These are phyloP conservation scores for Mesembryanthemum crystallinum DNA, from an alignment of 148 eudicot species.

Conservation along the genomic window DNA sequence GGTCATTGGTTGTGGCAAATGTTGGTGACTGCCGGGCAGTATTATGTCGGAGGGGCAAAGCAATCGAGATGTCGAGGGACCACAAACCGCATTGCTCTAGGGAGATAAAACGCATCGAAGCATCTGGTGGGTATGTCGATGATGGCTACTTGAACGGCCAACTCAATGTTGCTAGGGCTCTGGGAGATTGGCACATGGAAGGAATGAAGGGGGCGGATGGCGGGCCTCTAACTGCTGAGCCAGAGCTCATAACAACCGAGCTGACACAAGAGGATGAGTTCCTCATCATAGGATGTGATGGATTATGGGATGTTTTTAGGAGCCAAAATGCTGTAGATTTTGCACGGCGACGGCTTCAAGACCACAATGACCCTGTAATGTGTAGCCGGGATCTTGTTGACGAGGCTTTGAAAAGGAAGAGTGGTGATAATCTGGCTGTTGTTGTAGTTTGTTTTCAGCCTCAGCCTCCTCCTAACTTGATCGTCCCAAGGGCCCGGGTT, in stretches of 20 bases:
- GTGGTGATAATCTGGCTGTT: constrained; percentile 73
- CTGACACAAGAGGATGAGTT: constrained; percentile 87
- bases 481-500: constrained; percentile 57
- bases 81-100: constrained; percentile 66
- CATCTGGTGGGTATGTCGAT: constrained; percentile 69
- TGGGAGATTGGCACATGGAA: constrained; percentile 94
- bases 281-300: constrained; percentile 86
- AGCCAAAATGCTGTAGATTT: constrained; percentile 94
- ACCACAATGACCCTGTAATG: constrained; percentile 72
- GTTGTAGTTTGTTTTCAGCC: constrained; percentile 81
- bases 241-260: constrained; percentile 63
- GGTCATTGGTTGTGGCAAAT: constrained; percentile 87
- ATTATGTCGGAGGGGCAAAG: constrained; percentile 76
- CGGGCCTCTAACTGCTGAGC: constrained; percentile 79
- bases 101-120: constrained; percentile 79
- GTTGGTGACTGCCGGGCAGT: constrained; percentile 98
- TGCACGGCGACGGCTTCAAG: constrained; percentile 80
- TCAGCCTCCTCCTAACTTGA: constrained; percentile 65
- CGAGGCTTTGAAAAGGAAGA: constrained; percentile 83
- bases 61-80: constrained; percentile 83
- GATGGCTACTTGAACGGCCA: constrained; percentile 94
- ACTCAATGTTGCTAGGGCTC: constrained; percentile 82
- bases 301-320: constrained; percentile 88
- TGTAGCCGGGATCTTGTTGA: constrained; percentile 79
- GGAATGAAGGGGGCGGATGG: constrained; percentile 53